Evolutionary conservation across 108 stramenopile species (phyloP), one percentile per base, ranked within the genome.

Genomic region (Cyclotella kingstonii): DNA sequence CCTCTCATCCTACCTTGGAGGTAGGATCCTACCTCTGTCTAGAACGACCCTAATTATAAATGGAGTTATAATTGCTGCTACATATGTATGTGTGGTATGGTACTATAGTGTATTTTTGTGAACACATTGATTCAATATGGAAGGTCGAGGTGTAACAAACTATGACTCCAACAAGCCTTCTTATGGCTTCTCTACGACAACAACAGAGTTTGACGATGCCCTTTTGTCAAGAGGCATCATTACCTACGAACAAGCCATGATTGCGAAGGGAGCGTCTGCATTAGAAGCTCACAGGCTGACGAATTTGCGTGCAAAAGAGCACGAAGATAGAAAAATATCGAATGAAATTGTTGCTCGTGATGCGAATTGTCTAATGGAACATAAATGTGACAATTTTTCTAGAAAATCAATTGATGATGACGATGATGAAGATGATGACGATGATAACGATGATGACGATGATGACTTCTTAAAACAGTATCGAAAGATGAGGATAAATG

Each of bases 121-220:
- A n/a, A n/a, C n/a, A n/a, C n/a, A n/a, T n/a, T n/a, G n/a, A n/a
- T n/a, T 38, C 43, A 72, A 12, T 31, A 84, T 85, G 84, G 70
- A 84, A 54, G 83, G 87, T 29, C 54, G 74, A 22, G 87, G 87
- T 0, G 79, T 85, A 2, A 82, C 78, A 44, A 85, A 89, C 54
- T 88, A 85, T 62, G 53, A 54, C 5, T 21, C 30, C 18, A 70
- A 77, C 51, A 74, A 74, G 27, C 83, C 86, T 23, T 64, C 82
- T 2, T 83, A 79, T 68, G 77, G 54, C 1, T 79, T 66, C 30
- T 74, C 80, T 1, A 79, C 83, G 2, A 23, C 41, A 15, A 90
- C 88, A 1, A 86, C 88, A 7, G 76, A 93, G 63, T 93, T 89
- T 69, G 91, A 93, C 40, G 91, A 93, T 73, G 85, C 63, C n/a